Percentiles rank a stretch among this genome's conserved stretches.
Evolutionary conservation across 2,329 filamentous ascomycete genomes (phyloP).

Genomic region (Lachnellula cervina): DNA sequence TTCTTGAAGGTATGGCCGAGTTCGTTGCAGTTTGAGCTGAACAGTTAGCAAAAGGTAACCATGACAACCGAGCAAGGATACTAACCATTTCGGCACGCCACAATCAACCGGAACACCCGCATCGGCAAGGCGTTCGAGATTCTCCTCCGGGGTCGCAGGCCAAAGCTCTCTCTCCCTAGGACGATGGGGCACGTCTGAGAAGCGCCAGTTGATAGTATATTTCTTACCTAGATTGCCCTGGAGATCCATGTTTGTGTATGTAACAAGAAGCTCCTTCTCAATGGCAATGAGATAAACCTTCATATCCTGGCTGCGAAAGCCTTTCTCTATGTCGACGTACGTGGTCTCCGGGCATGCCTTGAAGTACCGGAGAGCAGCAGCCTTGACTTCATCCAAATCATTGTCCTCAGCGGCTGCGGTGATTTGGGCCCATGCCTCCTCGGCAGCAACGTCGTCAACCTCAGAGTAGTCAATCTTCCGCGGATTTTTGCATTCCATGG

Average conservation of each 20-base stretch:
- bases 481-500: slow-evolving; percentile 52
- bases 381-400: slow-evolving; percentile 61
- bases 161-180: slow-evolving; percentile 55
- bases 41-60: neutral
- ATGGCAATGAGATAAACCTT: slow-evolving; percentile 58
- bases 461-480: slow-evolving; percentile 52
- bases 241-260: slow-evolving; percentile 67
- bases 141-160: slow-evolving; percentile 55
- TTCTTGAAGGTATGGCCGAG: slow-evolving; percentile 55
- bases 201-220: slow-evolving; percentile 59
- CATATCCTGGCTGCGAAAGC: slow-evolving; percentile 51
- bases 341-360: slow-evolving; percentile 55
- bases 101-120: slow-evolving; percentile 60
- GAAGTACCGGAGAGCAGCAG: slow-evolving; percentile 54
- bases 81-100: slow-evolving; percentile 51
- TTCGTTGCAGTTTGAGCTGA: slow-evolving; percentile 45
- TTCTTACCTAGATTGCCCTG: slow-evolving; percentile 64
- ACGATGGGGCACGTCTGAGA: slow-evolving; percentile 51
- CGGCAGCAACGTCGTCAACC: slow-evolving; percentile 45
- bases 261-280: slow-evolving; percentile 50
- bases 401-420: slow-evolving; percentile 45
- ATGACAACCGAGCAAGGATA: neutral
- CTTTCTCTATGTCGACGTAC: slow-evolving; percentile 56
- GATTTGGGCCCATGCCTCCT: slow-evolving; percentile 56
- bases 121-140: slow-evolving; percentile 58